These are phyloP conservation scores for Clitoria ternatea DNA, from an alignment of 306 rosid genomes.

Conservation along the genomic window DNA sequence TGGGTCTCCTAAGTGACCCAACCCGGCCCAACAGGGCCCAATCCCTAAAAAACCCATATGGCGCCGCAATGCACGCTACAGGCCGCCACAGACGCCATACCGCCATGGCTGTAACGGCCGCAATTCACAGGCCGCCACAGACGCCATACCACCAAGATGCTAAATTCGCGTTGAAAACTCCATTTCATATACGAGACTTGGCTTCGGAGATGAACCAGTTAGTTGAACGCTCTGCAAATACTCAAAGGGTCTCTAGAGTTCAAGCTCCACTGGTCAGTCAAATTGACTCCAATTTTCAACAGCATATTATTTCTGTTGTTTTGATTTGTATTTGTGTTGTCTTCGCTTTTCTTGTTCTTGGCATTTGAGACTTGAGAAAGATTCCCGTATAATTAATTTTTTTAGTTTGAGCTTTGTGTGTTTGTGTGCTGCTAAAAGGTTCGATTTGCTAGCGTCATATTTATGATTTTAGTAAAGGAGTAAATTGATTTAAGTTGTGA, in stretches of 20 bases:
- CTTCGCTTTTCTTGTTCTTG: too few species aligned
- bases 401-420: neutral
- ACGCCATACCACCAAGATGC: constrained; percentile 31
- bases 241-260: constrained; percentile 71
- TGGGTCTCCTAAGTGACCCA: too few species aligned
- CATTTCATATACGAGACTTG: constrained; percentile 31
- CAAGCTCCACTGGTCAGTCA: constrained; percentile 93
- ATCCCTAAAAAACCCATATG: too few species aligned
- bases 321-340: constrained; percentile 1
- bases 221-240: constrained; percentile 59
- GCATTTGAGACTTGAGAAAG: too few species aligned
- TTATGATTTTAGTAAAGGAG: neutral
- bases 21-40: too few species aligned
- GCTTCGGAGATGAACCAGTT: constrained; percentile 60
- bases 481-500: constrained; percentile 7
- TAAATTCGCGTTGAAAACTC: constrained; percentile 35
- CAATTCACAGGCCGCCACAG: too few species aligned
- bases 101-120: too few species aligned
- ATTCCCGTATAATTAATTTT: too few species aligned
- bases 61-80: too few species aligned
- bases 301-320: neutral
- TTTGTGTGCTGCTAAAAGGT: neutral
- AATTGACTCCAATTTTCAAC: neutral
- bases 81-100: too few species aligned
- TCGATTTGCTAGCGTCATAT: neutral